Percentiles rank a stretch among this genome's conserved stretches.
phyloP scores from a whole-genome alignment of 2,329 filamentous ascomycete genomes.

The Sporothrix schenckii region DNA sequence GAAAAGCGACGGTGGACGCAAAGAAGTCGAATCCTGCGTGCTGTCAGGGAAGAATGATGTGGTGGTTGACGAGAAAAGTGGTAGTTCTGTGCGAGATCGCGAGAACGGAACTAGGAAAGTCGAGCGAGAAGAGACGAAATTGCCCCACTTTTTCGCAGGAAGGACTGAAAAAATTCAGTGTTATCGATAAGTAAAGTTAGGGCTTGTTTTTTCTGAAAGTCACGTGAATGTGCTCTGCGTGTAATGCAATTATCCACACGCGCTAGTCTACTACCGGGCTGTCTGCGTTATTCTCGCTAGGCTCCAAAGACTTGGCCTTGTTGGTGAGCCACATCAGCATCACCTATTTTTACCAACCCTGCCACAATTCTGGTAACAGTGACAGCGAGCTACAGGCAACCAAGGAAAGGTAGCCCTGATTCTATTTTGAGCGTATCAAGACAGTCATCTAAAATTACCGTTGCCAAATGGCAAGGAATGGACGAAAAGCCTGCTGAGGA shows the following conservation, averaged over 20 bases:
- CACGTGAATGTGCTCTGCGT: not conserved
- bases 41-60: conserved; percentile 28
- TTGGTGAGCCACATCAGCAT: not conserved
- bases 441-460: not conserved
- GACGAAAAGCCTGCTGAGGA: not conserved
- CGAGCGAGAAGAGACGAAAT: conserved; percentile 21
- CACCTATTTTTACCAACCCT: conserved; percentile 20
- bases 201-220: not conserved
- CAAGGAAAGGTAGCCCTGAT: not conserved
- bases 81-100: not conserved
- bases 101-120: conserved; percentile 27
- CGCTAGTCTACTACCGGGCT: not conserved
- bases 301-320: not conserved
- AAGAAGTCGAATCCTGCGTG: conserved; percentile 81
- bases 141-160: conserved; percentile 29
- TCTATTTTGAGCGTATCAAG: not conserved
- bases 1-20: conserved; percentile 50
- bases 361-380: not conserved
- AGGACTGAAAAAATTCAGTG: not conserved
- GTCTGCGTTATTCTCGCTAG: not conserved
- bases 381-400: not conserved
- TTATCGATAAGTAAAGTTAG: conserved; percentile 24
- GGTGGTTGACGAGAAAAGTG: conserved; percentile 30
- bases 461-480: conserved; percentile 7
- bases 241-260: not conserved